Conservation (phyloP, 148 eudicot species). For the Fagopyrum tataricum region DNA sequence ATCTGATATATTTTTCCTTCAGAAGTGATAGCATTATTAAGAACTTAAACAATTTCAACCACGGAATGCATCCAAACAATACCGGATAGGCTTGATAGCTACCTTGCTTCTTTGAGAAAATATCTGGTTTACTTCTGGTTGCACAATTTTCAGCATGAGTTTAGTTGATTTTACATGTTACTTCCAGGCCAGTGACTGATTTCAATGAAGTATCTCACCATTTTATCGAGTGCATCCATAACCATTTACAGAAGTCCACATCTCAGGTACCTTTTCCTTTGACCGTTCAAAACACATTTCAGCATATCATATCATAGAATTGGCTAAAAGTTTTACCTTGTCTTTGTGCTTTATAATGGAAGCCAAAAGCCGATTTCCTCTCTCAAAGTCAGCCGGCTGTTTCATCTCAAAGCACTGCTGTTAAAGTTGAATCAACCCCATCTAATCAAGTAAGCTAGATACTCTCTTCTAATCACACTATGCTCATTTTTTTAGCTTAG, state of each 20-base stretch:
- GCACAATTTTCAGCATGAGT: not conserved
- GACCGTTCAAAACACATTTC: not conserved
- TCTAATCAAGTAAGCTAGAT: conserved; percentile 37
- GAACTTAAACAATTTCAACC: not conserved
- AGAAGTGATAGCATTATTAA: not conserved
- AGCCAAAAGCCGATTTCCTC: conserved; percentile 39
- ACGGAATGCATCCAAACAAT: not conserved
- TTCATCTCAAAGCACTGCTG: conserved; percentile 39
- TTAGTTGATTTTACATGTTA: not conserved
- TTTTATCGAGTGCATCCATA: conserved; percentile 70
- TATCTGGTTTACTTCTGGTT: not conserved
- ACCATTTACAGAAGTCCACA: conserved; percentile 46
- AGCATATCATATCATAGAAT: not conserved
- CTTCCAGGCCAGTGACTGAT: conserved; percentile 63
- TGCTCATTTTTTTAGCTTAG: not conserved
- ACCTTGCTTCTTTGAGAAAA: not conserved
- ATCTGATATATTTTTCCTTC: not conserved
- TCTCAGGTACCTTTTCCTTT: conserved; percentile 39
- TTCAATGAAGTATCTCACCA: conserved; percentile 77
- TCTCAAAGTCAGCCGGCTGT: conserved; percentile 28
- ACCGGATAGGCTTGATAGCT: not conserved
- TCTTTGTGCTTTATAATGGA: conserved; percentile 12
- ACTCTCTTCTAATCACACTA: not conserved
- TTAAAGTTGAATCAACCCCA: conserved; percentile 40
- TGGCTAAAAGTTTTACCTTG: not conserved